phyloP scores from a whole-genome alignment of 768 basidiomycete genomes.

The Lentinula lateritia region DNA sequence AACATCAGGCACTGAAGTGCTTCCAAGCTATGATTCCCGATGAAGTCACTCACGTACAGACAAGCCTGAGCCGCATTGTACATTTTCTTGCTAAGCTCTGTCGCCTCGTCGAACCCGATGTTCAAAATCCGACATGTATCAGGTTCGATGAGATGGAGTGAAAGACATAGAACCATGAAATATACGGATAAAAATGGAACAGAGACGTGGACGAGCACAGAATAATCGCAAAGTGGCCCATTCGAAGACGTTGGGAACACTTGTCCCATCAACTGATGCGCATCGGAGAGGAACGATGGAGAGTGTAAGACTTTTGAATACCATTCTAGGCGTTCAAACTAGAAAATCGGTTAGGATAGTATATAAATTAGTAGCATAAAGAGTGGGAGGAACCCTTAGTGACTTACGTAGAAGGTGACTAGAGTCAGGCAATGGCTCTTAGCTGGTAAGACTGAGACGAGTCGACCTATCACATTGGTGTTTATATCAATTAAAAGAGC shows the following conservation, averaged over 20 bases:
- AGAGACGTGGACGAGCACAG: slow-evolving; percentile 2
- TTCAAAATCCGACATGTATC: slow-evolving; percentile 13
- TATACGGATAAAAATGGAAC: slow-evolving; percentile 17
- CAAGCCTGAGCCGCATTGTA: slow-evolving; percentile 22
- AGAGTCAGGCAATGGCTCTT: slow-evolving; percentile 11
- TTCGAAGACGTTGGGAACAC: neutral
- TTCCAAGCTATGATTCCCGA: slow-evolving; percentile 18
- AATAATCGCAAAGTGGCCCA: neutral
- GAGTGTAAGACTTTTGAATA: slow-evolving; percentile 18
- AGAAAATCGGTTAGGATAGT: neutral
- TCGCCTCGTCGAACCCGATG: slow-evolving; percentile 11
- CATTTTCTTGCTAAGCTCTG: slow-evolving; percentile 15
- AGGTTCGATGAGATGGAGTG: slow-evolving; percentile 19
- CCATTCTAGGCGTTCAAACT: slow-evolving; percentile 16
- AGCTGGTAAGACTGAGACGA: slow-evolving; percentile 13
- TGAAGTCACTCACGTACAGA: slow-evolving; percentile 19
- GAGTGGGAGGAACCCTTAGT: neutral
- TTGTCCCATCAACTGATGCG: slow-evolving; percentile 1
- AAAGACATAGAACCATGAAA: slow-evolving; percentile 19
- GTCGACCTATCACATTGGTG: slow-evolving; percentile 13
- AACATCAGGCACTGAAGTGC: slow-evolving; percentile 21
- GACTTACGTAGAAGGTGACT: slow-evolving; percentile 18
- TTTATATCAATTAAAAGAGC: slow-evolving; percentile 16
- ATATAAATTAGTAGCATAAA: neutral
- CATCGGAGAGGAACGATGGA: slow-evolving; percentile 17